These are phyloP conservation scores for Dimocarpus longan DNA, from an alignment of 345 rosid species.

Conservation along the genomic window DNA sequence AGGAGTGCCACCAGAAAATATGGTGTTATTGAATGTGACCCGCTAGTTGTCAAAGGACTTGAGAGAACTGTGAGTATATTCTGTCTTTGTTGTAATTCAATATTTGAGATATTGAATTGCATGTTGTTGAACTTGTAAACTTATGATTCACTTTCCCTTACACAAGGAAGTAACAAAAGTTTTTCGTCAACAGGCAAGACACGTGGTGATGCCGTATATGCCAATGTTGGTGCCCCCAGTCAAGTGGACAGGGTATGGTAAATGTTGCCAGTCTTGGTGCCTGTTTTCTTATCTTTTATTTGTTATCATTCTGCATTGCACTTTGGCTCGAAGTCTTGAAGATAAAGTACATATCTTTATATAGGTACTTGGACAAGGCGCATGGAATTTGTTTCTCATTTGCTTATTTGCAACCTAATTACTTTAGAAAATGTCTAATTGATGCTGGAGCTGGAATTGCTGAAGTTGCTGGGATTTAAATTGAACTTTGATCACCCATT, in stretches of 20 bases:
- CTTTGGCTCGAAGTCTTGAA: conserved; percentile 7
- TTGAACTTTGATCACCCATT: neutral
- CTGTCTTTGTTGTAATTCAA: conserved; percentile 12
- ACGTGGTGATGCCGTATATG: conserved; percentile 96
- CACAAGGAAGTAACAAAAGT: conserved; percentile 7
- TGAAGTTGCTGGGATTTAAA: neutral
- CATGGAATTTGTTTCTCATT: neutral
- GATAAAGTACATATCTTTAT: neutral
- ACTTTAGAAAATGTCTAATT: neutral
- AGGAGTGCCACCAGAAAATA: conserved; percentile 70
- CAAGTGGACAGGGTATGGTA: conserved; percentile 85
- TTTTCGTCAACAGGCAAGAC: conserved; percentile 73
- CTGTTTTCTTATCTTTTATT: conserved; percentile 15
- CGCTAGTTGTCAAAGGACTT: conserved; percentile 80
- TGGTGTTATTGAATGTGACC: conserved; percentile 87
- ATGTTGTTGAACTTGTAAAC: conserved; percentile 5
- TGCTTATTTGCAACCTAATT: conserved; percentile 3
- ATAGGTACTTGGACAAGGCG: neutral
- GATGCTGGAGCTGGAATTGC: conserved; percentile 1
- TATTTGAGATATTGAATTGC: conserved; percentile 5
- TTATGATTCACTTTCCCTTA: conserved; percentile 3
- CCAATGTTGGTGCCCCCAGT: conserved; percentile 99
- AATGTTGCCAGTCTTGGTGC: conserved; percentile 18
- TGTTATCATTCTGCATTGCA: conserved; percentile 1
- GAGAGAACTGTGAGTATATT: conserved; percentile 74